Base-by-base conservation (phyloP, 805 yeast genomes). In the Candida maltosa region DNA sequence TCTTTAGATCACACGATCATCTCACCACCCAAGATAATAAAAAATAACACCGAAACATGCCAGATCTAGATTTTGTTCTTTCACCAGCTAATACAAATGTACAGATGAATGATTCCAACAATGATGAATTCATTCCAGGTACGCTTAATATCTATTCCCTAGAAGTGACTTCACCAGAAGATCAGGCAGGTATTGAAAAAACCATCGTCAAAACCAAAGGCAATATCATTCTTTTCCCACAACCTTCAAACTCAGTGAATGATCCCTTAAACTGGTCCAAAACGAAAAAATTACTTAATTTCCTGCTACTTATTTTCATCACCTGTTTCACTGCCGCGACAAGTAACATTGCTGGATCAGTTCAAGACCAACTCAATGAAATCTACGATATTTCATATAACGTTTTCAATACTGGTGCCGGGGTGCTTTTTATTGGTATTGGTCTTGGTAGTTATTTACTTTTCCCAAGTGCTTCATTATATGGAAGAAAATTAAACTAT, bases 91-190 rank as follows among this genome's bases (percentile, higher is more conserved):
- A 24, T 9, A 33, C 36, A 15, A 26, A 28, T 23, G 28, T 60
- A 51, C 41, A 58, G 51, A 29, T 62, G 56, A 30, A 59, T 52
- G 34, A 58, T 53, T 24, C 64, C 55, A 17, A 51, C 19, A 34
- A 46, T 26, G 52, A 50, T 2, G 75, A 72, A 26, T 75, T 65
- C 46, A 53, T 76, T 29, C 82, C 82, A 2, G 82, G 82, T 5
- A 76, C 83, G 0, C 56, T 71, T 42, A 75, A 73, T 48, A 65
- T 76, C 27, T 63, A 69, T 36, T 51, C 75, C 7, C 25, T 33
- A 11, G 28, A 40, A 26, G 31, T 41, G 7, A 40, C 34, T 28
- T 16, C 26, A 23, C 31, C 24, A n/a, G 41, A 38, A 6, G 32
- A 30, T 15, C 24, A 26, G 4, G 40, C 33, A 16, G 37, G 37